These are phyloP conservation scores for Coprinopsis cinerea DNA, from an alignment of 768 basidiomycete genomes.

Conservation along the genomic window DNA sequence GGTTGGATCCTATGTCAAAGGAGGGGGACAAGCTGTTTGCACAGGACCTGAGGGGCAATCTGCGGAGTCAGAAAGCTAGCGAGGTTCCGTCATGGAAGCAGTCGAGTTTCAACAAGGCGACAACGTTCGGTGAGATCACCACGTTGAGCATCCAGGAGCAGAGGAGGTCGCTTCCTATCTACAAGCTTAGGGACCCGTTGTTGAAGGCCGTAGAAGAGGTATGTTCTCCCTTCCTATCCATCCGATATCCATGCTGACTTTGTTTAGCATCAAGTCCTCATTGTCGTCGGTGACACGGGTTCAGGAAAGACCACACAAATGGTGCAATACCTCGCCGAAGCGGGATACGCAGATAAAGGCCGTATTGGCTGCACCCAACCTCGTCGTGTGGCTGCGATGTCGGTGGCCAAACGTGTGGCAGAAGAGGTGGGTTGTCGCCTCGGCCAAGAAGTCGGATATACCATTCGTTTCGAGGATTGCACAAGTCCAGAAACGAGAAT, in stretches of 20 bases:
- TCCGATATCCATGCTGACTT: conserved; percentile 11
- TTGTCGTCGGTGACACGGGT: conserved; percentile 97
- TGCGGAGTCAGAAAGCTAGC: conserved; percentile 77
- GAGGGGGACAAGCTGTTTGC: conserved; percentile 85
- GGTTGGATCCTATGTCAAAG: conserved; percentile 97
- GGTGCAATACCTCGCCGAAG: conserved; percentile 96
- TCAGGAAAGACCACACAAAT: conserved; percentile 99
- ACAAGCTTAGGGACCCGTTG: conserved; percentile 86
- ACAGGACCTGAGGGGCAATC: conserved; percentile 79
- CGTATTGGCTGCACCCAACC: conserved; percentile 98
- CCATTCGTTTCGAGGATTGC: conserved; percentile 99
- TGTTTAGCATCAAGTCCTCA: conserved; percentile 86
- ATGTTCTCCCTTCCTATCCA: conserved; percentile 19
- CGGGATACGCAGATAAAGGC: conserved; percentile 85
- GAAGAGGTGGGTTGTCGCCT: conserved; percentile 98
- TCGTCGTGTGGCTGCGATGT: conserved; percentile 98
- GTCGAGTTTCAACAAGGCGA: conserved; percentile 89
- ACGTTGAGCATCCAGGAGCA: conserved; percentile 90
- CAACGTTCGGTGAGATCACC: conserved; percentile 93
- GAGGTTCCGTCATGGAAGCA: conserved; percentile 90
- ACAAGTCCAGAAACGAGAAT: conserved; percentile 98
- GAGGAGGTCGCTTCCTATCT: conserved; percentile 85
- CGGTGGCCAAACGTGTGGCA: conserved; percentile 96
- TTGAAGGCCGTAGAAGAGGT: conserved; percentile 89
- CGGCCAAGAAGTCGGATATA: conserved; percentile 97